phyloP scores from a whole-genome alignment of 164 flowering plant species.

The Macadamia integrifolia region DNA sequence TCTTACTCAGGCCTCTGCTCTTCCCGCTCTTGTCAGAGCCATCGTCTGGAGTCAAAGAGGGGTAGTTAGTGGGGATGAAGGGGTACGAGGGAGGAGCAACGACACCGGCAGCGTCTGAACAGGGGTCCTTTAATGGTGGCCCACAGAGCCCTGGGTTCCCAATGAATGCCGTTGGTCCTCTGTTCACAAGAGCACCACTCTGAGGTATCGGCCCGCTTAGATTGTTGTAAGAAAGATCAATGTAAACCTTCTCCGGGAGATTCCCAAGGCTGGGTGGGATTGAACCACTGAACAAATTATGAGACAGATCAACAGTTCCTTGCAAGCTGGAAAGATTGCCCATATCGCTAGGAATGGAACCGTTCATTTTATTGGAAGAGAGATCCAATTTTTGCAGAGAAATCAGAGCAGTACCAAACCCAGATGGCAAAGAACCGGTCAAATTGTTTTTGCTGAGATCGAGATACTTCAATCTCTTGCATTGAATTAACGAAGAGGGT shows the following conservation, averaged over 20 bases:
- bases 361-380: constrained; percentile 59
- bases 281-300: constrained; percentile 62
- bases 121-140: constrained; percentile 77
- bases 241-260: constrained; percentile 87
- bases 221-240: constrained; percentile 80
- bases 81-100: constrained; percentile 56
- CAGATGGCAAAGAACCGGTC: constrained; percentile 65
- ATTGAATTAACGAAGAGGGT: constrained; percentile 49
- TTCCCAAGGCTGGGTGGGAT: constrained; percentile 80
- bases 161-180: constrained; percentile 96
- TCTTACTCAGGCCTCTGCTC: constrained; percentile 53
- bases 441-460: constrained; percentile 63
- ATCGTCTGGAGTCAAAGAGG: constrained; percentile 24
- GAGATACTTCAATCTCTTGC: constrained; percentile 58
- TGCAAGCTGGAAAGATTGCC: constrained; percentile 67
- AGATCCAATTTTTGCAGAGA: constrained; percentile 70
- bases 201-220: constrained; percentile 88
- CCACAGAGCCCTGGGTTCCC: constrained; percentile 89
- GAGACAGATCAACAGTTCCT: constrained; percentile 85
- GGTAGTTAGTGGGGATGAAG: constrained; percentile 44
- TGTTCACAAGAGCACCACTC: constrained; percentile 75
- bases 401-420: constrained; percentile 57
- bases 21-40: constrained; percentile 20
- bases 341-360: constrained; percentile 70
- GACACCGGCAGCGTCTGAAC: constrained; percentile 38